These are phyloP conservation scores for Brettanomyces anomalus DNA, from an alignment of 805 yeast species.

Conservation along the genomic window DNA sequence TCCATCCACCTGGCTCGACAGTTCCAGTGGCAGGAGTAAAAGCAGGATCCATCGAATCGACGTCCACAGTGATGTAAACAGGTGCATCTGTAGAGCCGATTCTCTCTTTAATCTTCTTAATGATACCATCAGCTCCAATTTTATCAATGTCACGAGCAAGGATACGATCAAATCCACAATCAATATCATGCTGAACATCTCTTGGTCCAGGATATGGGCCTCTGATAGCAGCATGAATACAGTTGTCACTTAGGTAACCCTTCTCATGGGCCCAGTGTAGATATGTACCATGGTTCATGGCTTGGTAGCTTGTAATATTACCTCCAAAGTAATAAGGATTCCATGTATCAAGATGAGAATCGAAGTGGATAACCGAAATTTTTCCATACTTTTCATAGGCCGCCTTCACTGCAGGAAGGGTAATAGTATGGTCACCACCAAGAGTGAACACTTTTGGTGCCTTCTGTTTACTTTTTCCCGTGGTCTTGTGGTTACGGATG, in stretches of 20 bases:
- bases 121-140: constrained; percentile 32
- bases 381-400: constrained; percentile 39
- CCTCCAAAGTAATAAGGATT: constrained; percentile 45
- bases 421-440: constrained; percentile 53
- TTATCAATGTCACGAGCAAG: constrained; percentile 65
- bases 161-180: constrained; percentile 56
- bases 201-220: constrained; percentile 56
- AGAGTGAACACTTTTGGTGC: constrained; percentile 36
- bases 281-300: constrained; percentile 75
- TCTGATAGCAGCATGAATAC: constrained; percentile 68
- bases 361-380: constrained; percentile 49
- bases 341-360: constrained; percentile 64
- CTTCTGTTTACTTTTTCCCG: constrained; percentile 12
- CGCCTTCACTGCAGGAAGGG: constrained; percentile 39
- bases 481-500: constrained; percentile 27
- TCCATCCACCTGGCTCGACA: constrained; percentile 59
- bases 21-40: constrained; percentile 75
- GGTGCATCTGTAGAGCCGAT: constrained; percentile 20
- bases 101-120: constrained; percentile 23
- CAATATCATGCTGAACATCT: constrained; percentile 57
- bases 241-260: constrained; percentile 45
- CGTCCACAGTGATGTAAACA: constrained; percentile 37
- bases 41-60: constrained; percentile 63
- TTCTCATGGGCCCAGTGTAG: constrained; percentile 70
- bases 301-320: constrained; percentile 20